Evolutionary conservation across 805 yeast species (phyloP).

Genomic region (Pichia pseudocactophila): DNA sequence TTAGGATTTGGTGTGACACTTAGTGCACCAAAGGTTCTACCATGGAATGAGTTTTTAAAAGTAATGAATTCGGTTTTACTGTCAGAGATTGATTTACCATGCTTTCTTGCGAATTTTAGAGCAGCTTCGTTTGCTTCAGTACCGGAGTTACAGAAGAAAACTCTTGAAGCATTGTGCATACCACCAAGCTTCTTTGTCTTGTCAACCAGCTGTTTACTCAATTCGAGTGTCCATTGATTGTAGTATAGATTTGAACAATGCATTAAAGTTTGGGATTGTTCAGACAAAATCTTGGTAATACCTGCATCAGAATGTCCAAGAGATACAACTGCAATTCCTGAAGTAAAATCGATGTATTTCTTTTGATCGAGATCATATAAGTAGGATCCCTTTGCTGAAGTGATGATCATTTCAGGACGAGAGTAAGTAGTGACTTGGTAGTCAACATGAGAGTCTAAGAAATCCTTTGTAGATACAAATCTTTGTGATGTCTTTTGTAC

Average conservation of each 20-base stretch:
- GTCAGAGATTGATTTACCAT: constrained; percentile 49
- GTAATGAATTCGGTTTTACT: constrained; percentile 71
- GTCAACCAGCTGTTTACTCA: constrained; percentile 62
- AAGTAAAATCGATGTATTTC: constrained; percentile 80
- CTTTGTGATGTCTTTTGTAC: constrained; percentile 5
- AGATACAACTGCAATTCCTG: constrained; percentile 96
- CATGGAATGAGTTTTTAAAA: constrained; percentile 89
- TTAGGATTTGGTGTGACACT: constrained; percentile 89
- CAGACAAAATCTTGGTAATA: constrained; percentile 58
- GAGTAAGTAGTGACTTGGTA: constrained; percentile 72
- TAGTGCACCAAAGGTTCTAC: constrained; percentile 89
- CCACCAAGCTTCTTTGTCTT: constrained; percentile 68
- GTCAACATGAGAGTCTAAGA: constrained; percentile 20
- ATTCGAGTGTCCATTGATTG: constrained; percentile 74
- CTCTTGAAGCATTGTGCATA: constrained; percentile 70
- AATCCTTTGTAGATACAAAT: constrained; percentile 24
- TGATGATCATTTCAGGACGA: constrained; percentile 67
- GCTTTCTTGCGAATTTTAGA: constrained; percentile 62
- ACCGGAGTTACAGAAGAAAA: constrained; percentile 54
- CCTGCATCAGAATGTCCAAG: constrained; percentile 80
- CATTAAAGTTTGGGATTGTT: constrained; percentile 64
- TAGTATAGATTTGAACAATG: constrained; percentile 84
- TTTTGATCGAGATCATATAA: constrained; percentile 74
- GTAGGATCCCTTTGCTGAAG: constrained; percentile 73
- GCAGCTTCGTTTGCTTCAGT: constrained; percentile 38